Evolutionary conservation across 2,329 filamentous ascomycete species (phyloP), one percentile per base, ranked within the genome.

Genomic region (Chlorencoelia australis): DNA sequence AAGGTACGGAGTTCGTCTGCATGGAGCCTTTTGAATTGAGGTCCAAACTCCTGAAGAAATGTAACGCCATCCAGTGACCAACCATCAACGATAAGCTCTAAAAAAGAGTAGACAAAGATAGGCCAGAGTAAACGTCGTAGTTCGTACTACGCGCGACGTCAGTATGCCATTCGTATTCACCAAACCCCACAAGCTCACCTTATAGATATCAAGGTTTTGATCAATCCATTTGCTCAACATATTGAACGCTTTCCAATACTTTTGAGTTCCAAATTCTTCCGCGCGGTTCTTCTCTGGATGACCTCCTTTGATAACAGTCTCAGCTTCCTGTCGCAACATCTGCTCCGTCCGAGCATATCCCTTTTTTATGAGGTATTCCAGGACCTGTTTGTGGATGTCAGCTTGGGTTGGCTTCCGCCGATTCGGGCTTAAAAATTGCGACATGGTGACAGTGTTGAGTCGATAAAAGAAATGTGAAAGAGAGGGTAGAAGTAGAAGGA

Each of bases 351-450:
- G 74, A 36, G 79, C 87, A 60, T 95, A 98, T 0, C 91, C 91
- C 48, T 95, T 88, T 59, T 98, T 98, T 2, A 87, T 75, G 1
- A 98, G 69, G 59, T 98, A 98, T 51, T 98, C 91, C 7, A 94
- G 88, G 3, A 98, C 79, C 78, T 82, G 52, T 22, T 16, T 4
- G 14, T 28, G 35, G 15, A n/a, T n/a, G n/a, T n/a, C n/a, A n/a
- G n/a, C n/a, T n/a, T n/a, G n/a, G n/a, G n/a, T n/a, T n/a, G n/a
- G n/a, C n/a, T n/a, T n/a, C n/a, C n/a, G n/a, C n/a, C n/a, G n/a
- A n/a, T n/a, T n/a, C n/a, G n/a, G n/a, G n/a, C n/a, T n/a, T n/a
- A n/a, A n/a, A n/a, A n/a, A n/a, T n/a, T n/a, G n/a, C n/a, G n/a
- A n/a, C n/a, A n/a, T n/a, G n/a, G n/a, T n/a, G n/a, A n/a, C n/a